phyloP scores from a whole-genome alignment of 305 asterid genomes.

The Withania somnifera region DNA sequence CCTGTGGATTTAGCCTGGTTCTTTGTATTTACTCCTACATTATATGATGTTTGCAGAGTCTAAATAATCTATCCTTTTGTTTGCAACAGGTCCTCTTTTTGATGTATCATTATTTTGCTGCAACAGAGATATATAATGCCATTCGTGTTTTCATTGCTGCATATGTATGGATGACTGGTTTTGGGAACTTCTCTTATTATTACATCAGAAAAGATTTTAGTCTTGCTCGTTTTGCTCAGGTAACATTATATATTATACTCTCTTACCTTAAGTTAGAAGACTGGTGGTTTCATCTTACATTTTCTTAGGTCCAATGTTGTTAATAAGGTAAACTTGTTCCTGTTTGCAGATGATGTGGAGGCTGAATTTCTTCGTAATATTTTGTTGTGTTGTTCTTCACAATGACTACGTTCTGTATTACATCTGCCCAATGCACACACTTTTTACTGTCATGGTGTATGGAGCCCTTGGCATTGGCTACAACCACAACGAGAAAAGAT shows the following conservation, averaged over 20 bases:
- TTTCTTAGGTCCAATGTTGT: not conserved
- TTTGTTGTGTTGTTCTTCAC: constrained; percentile 76
- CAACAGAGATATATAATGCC: constrained; percentile 89
- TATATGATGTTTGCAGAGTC: not conserved
- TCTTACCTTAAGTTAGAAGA: not conserved
- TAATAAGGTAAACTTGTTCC: not conserved
- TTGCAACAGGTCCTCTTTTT: constrained; percentile 71
- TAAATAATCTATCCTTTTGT: not conserved
- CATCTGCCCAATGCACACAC: constrained; percentile 99
- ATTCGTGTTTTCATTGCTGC: constrained; percentile 97
- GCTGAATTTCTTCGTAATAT: constrained; percentile 87
- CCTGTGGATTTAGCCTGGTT: not conserved
- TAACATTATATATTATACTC: constrained; percentile 13
- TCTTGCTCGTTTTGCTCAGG: constrained; percentile 94
- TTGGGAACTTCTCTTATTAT: constrained; percentile 96
- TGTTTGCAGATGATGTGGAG: constrained; percentile 99
- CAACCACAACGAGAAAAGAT: constrained; percentile 74
- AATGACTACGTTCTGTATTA: constrained; percentile 91
- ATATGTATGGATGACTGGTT: constrained; percentile 99
- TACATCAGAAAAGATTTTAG: constrained; percentile 92
- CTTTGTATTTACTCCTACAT: not conserved
- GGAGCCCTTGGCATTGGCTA: constrained; percentile 96
- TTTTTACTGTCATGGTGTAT: constrained; percentile 93
- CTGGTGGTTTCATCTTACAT: not conserved
- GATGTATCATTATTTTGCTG: constrained; percentile 99